Base-by-base conservation (phyloP, 2,329 filamentous ascomycete species). In the Aspergillus calidoustus region DNA sequence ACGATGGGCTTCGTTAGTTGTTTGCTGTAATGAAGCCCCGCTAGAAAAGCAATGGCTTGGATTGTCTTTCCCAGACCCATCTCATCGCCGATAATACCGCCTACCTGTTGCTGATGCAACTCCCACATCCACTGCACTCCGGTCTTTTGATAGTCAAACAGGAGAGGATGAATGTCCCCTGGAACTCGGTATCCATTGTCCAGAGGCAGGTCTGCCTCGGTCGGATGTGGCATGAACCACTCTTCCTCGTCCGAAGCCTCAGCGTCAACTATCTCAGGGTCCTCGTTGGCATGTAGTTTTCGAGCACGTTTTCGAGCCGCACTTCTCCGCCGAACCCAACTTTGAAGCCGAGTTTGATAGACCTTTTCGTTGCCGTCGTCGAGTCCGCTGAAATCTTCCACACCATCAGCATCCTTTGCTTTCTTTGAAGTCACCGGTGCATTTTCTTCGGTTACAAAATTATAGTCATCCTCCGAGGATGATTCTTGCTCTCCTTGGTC, bases 1-100 rank as follows among this genome's bases (percentile, higher is more conserved):
- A 99, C 92, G 48, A 96, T 88, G 0, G 95, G 95, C 62, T 92
- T 92, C 23, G 85, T 86, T 23, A 98, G 85, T 71, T 89, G 91
- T 68, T 90, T 91, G 77, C 93, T 98, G 77, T 97, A 93, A 74
- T 99, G 95, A 8, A 99, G 80, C 3, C 92, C 92, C 3, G 95
- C 93, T 53, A 99, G 82, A 69, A 96, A 96, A 0, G 92, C 89
- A 54, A 91, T 91, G 50, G 88, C 83, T 71, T 91, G 89, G 28
- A 91, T 90, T 1, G 95, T 99, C 79, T 99, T 99, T 4, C 95
- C 95, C n/a, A 99, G 81, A 0, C 96, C 95, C 95, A 99, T 99
- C 77, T 99, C 95, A 72, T 99, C 95, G 6, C 94, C 95, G 44
- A 99, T 86, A 57, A 99, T 98, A 3, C 95, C 95, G 25, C 95